phyloP scores from a whole-genome alignment of 83 land plant genomes.

The Picea abies region DNA sequence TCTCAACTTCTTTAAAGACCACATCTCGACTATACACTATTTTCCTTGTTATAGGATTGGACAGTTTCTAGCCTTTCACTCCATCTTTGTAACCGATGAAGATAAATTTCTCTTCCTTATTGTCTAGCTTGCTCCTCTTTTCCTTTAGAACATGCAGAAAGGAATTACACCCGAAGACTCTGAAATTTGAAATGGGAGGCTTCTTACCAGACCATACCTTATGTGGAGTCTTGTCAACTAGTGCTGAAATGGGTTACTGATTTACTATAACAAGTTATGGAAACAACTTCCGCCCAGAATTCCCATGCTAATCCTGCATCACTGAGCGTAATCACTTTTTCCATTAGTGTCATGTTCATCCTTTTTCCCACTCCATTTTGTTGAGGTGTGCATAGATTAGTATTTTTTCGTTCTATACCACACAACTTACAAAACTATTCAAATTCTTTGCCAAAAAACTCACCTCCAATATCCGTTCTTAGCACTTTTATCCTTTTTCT shows the following conservation, averaged over 20 bases:
- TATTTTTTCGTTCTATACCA: not conserved
- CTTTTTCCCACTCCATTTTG: constrained; percentile 25
- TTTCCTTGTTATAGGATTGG: not conserved
- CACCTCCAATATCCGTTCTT: not conserved
- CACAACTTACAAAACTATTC: not conserved
- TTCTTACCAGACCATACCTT: not conserved
- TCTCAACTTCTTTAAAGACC: not conserved
- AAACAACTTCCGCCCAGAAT: constrained; percentile 17
- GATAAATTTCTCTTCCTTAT: not conserved
- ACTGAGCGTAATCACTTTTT: constrained; percentile 8
- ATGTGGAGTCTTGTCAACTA: not conserved
- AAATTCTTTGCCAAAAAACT: not conserved
- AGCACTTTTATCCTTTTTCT: not conserved
- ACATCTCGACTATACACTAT: too few relatives aligned
- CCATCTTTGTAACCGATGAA: not conserved
- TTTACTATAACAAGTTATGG: not conserved
- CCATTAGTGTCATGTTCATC: constrained; percentile 24
- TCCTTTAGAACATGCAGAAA: not conserved
- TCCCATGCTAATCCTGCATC: not conserved
- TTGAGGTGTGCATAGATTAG: constrained; percentile 21
- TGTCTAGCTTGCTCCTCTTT: too few relatives aligned
- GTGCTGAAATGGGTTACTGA: not conserved
- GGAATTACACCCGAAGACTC: not conserved
- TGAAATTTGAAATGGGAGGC: not conserved
- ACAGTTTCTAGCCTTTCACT: not conserved